Conservation (phyloP, 2,329 filamentous ascomycete genomes). For the Cladosporium colombiae region DNA sequence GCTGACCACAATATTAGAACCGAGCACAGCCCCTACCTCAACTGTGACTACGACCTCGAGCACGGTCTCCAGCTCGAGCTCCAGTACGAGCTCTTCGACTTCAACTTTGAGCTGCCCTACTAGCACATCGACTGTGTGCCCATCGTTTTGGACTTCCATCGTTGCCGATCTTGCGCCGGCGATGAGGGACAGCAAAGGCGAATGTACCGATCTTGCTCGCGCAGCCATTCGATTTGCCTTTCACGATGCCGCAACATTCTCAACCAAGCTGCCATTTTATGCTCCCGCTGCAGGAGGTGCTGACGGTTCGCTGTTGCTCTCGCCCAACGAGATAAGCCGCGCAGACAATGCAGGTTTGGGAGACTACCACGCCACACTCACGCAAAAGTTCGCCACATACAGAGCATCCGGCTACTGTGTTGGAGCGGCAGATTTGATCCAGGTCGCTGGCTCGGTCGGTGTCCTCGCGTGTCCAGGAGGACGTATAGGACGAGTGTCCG, state of each 20-base stretch:
- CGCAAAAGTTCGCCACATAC: slow-evolving; percentile 40
- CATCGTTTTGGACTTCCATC: slow-evolving; percentile 35
- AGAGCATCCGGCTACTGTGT: slow-evolving; percentile 32
- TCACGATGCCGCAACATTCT: slow-evolving; percentile 35
- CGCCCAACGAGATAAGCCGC: slow-evolving; percentile 39
- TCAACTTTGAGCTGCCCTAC: slow-evolving; percentile 19
- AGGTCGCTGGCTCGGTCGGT: slow-evolving; percentile 50
- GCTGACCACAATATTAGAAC: not conserved
- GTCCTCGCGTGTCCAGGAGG: slow-evolving; percentile 55
- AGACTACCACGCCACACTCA: slow-evolving; percentile 44
- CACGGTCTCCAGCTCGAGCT: not conserved
- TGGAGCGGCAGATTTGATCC: slow-evolving; percentile 58
- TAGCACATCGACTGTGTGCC: slow-evolving; percentile 27
- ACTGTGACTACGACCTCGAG: not conserved
- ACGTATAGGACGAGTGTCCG: slow-evolving; percentile 52
- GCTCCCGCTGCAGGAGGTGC: slow-evolving; percentile 40
- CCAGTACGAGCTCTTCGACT: not conserved
- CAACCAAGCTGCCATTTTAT: slow-evolving; percentile 25
- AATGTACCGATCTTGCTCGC: slow-evolving; percentile 38
- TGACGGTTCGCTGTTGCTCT: slow-evolving; percentile 45
- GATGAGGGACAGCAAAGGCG: slow-evolving; percentile 28
- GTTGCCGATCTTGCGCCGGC: slow-evolving; percentile 33
- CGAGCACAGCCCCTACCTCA: not conserved
- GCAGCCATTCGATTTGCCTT: slow-evolving; percentile 40
- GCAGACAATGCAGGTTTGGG: slow-evolving; percentile 50